Evolutionary conservation across 495 filamentous ascomycete species (phyloP).

Genomic region (Usnea hakonensis): DNA sequence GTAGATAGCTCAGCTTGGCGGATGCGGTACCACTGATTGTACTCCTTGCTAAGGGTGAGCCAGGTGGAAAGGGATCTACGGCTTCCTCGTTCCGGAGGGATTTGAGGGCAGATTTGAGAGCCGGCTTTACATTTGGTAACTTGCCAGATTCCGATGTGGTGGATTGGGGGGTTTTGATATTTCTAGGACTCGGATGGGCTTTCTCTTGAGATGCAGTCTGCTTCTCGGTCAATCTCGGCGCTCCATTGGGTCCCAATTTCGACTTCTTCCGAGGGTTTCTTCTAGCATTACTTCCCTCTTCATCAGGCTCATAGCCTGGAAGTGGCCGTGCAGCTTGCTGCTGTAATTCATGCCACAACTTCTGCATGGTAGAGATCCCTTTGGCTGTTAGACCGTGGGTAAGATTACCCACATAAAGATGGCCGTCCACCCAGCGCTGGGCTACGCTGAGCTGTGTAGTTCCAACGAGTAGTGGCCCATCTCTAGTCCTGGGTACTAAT

Average conservation of each 20-base stretch:
- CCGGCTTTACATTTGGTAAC: background rate
- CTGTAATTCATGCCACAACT: constrained; percentile 19
- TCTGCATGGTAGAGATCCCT: constrained; percentile 18
- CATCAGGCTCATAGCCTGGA: background rate
- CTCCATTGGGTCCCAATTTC: constrained; percentile 1
- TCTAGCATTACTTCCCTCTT: background rate
- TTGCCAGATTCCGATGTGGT: background rate
- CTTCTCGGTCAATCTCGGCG: constrained; percentile 21
- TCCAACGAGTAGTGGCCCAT: constrained; percentile 40
- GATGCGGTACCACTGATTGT: constrained; percentile 72
- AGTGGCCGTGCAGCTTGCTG: background rate
- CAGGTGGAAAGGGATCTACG: constrained; percentile 27
- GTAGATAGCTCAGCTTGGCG: constrained; percentile 77
- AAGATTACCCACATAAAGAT: constrained; percentile 41
- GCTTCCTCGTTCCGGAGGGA: background rate
- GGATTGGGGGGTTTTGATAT: background rate
- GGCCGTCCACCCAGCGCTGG: constrained; percentile 51
- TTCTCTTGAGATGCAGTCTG: constrained; percentile 22
- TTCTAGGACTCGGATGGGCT: constrained; percentile 7
- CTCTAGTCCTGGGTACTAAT: constrained; percentile 39
- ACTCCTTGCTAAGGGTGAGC: constrained; percentile 52
- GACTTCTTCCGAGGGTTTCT: constrained; percentile 1
- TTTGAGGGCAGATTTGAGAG: constrained; percentile 24
- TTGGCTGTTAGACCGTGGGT: constrained; percentile 39
- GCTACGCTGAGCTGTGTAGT: constrained; percentile 50